A percentile compares a stretch with the other conserved stretches of the same genome.
These are phyloP conservation scores for Alternaria postmessia DNA, from an alignment of 2,329 filamentous ascomycete species.

Conservation along the genomic window DNA sequence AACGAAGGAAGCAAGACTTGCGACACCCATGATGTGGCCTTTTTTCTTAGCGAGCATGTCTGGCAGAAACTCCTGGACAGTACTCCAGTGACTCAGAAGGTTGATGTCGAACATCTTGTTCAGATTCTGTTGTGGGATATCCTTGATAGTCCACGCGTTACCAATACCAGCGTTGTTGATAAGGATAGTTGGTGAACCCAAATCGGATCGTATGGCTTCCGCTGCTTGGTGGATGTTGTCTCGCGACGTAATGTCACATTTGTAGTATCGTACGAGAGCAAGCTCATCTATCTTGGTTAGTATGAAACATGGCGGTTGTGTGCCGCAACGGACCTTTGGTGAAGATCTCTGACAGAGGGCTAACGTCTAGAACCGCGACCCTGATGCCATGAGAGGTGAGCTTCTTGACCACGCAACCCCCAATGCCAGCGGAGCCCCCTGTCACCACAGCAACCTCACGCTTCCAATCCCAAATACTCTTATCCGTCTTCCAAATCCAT, in stretches of 20 bases:
- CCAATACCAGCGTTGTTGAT: constrained; percentile 52
- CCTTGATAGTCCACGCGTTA: constrained; percentile 44
- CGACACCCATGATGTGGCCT: constrained; percentile 48
- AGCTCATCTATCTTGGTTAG: constrained; percentile 35
- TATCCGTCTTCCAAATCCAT: constrained; percentile 48
- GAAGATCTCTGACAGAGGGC: constrained; percentile 39
- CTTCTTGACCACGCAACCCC: constrained; percentile 43
- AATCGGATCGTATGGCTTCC: constrained; percentile 43
- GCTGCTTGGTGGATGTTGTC: constrained; percentile 38
- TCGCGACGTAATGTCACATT: constrained; percentile 46
- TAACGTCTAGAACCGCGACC: constrained; percentile 48
- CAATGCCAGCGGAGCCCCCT: constrained; percentile 49
- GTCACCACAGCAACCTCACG: constrained; percentile 49
- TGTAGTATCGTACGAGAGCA: constrained; percentile 35
- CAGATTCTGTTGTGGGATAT: constrained; percentile 37
- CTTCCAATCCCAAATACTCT: constrained; percentile 41
- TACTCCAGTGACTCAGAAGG: constrained; percentile 48
- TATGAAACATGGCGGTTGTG: not conserved
- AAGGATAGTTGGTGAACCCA: constrained; percentile 44
- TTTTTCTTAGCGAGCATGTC: constrained; percentile 49
- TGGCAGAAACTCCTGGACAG: constrained; percentile 49
- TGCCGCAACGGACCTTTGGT: constrained; percentile 31
- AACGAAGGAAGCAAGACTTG: constrained; percentile 47
- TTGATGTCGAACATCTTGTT: constrained; percentile 46
- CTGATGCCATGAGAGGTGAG: constrained; percentile 42